Evolutionary conservation across 176 grass and related monocot genomes (phyloP), one percentile per base, ranked within the genome.

Genomic region (Phragmites australis): DNA sequence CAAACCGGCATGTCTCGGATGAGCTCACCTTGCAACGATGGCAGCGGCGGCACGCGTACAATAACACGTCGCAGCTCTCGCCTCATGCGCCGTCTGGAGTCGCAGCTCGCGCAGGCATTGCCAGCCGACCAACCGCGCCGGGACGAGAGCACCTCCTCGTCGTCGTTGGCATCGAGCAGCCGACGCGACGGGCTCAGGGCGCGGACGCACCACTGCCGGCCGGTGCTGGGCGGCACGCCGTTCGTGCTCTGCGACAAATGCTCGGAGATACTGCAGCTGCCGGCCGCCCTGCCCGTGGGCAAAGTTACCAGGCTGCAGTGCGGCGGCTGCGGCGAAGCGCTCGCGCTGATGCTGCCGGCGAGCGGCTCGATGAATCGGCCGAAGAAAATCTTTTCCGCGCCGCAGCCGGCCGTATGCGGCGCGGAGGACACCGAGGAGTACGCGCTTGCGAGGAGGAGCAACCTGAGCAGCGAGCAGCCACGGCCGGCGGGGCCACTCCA

Each of bases 171-270:
- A 22, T 60, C 84, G 76, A 83, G 48, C 75, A 43, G 70, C 43
- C 66, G 79, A 16, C 68, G 51, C 26, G 60, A 49, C 46, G 59
- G 78, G 50, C 30, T 19, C 75, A 82, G 78, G 37, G 55, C 76
- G 8, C 65, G 34, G 73, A 87, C 26, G 55, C 81, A 81, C 34
- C 68, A 68, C 26, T 99, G 93, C 84, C 88, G 90, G 11, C 84
- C 97, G 15, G 17, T 93, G 8, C 53, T 88, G 23, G 86, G 90
- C 5, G 97, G 93, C 68, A 75, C 93, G 72, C 97, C 93, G 65
- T 96, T 99, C 72, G 78, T 96, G 16, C 51, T 85, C 30, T 99
- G 97, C 45, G 8, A 54, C 51, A 71, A 86, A 72, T 99, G 97
- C 81, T 49, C 56, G 1, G 65, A 79, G 67, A 48, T 99, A 21